Conservation (phyloP, 257 asterid species). For the Rauvolfia tetraphylla region DNA sequence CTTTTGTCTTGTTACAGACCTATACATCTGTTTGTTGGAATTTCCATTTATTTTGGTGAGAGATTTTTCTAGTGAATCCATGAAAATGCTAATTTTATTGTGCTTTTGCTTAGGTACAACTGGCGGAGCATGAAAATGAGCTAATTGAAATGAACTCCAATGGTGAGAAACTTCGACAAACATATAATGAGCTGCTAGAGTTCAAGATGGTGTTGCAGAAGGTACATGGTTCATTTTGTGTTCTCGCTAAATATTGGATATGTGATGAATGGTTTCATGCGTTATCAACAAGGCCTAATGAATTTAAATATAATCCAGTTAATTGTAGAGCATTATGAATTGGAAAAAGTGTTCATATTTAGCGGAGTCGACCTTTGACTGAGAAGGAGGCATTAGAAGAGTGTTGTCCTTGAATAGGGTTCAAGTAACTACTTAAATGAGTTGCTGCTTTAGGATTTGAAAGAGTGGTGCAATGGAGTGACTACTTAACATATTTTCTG, state of each 20-base stretch:
- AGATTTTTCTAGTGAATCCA: slow-evolving; percentile 4
- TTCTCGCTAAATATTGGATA: neutral
- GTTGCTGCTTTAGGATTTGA: neutral
- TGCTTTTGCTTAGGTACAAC: slow-evolving; percentile 53
- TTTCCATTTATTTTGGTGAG: slow-evolving; percentile 6
- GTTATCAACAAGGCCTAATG: neutral
- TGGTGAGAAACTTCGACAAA: slow-evolving; percentile 74
- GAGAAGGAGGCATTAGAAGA: neutral
- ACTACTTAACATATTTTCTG: neutral
- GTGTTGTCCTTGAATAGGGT: neutral
- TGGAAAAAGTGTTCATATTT: neutral
- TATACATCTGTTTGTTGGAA: neutral
- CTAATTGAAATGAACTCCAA: slow-evolving; percentile 88
- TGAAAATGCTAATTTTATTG: neutral
- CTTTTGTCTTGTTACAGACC: neutral
- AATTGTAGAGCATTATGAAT: neutral
- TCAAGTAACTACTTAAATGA: neutral
- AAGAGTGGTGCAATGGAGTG: neutral
- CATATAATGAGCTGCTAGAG: slow-evolving; percentile 93
- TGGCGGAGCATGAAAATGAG: slow-evolving; percentile 94
- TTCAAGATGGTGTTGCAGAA: slow-evolving; percentile 93
- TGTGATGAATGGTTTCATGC: neutral
- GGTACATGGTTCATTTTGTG: slow-evolving; percentile 39
- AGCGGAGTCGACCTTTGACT: neutral
- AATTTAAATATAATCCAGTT: neutral